phyloP scores from a whole-genome alignment of 495 filamentous ascomycete species.

The Aspergillus cavernicola region DNA sequence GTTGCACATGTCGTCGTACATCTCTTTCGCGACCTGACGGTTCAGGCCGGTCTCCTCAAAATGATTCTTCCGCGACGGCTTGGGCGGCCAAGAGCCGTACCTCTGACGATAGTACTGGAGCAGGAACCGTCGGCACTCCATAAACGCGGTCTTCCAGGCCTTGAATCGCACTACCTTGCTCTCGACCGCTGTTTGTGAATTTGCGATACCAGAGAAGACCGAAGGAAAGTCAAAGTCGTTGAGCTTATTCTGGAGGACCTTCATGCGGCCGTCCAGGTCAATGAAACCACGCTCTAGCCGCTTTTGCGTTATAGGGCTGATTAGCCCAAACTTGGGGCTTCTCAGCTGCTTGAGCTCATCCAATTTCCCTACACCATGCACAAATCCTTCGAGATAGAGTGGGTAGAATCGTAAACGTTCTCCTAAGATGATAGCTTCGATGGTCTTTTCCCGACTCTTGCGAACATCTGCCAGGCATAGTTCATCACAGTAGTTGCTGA shows the following conservation, averaged over 20 bases:
- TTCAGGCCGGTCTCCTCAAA: slow-evolving; percentile 85
- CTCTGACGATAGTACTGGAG: slow-evolving; percentile 74
- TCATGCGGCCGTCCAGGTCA: slow-evolving; percentile 67
- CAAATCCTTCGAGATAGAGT: slow-evolving; percentile 86
- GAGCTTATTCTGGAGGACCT: slow-evolving; percentile 63
- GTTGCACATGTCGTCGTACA: slow-evolving; percentile 82
- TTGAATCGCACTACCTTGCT: slow-evolving; percentile 78
- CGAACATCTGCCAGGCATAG: slow-evolving; percentile 75
- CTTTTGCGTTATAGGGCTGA: slow-evolving; percentile 68
- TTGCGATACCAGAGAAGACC: slow-evolving; percentile 83
- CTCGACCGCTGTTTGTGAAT: slow-evolving; percentile 67
- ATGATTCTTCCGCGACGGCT: slow-evolving; percentile 89
- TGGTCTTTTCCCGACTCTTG: slow-evolving; percentile 79
- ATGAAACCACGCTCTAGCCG: slow-evolving; percentile 77
- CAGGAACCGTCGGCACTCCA: slow-evolving; percentile 68
- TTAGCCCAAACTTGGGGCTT: slow-evolving; percentile 62
- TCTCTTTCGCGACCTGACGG: slow-evolving; percentile 69
- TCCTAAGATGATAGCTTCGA: slow-evolving; percentile 83
- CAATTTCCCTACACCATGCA: slow-evolving; percentile 90
- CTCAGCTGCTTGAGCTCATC: slow-evolving; percentile 65
- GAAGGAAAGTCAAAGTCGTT: slow-evolving; percentile 87
- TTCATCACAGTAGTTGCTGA: slow-evolving; percentile 73
- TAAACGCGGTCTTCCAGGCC: slow-evolving; percentile 71
- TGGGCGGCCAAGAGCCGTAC: slow-evolving; percentile 93
- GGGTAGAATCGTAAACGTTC: slow-evolving; percentile 78